Base-by-base conservation (phyloP, 106 monocot genomes). In the Dendrobium huoshanense region DNA sequence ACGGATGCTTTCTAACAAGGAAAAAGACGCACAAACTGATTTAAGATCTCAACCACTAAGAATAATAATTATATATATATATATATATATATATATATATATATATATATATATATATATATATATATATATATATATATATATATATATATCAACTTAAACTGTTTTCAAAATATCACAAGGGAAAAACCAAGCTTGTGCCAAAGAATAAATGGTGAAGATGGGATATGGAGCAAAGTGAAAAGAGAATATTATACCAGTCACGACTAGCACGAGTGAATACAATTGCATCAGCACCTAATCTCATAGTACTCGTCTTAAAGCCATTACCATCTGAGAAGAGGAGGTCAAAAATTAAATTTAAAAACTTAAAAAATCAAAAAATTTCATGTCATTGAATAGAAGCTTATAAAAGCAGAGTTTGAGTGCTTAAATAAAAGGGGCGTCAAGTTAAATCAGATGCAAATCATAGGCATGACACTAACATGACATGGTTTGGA, bases 301-400 rank as follows among this genome's bases (percentile, higher is more conserved):
- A 82, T 49, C 93, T 86, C 93, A 93, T 93, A 18, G 93, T 93
- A 59, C 93, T 93, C 31, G 93, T 93, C 85, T 93, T 93, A 85
- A 93, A 93, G 9, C 93, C 93, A 84, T 93, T 93, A 58, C 93
- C 93, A 88, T 93, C 89, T 89, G 9, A 82, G 9, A 64, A 55
- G 59, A 70, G 58, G 47, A 31, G 31, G 31, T 31, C 31, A 41
- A 81, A 7, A 67, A 79, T 5, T 54, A 64, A 83, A 27, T 61
- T 61, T 43, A 29, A 44, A 83, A 27, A 56, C 65, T 43, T 13
- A 75, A 13, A 7, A 72, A 73, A 29, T 37, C 29, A 70, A 70
- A 29, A 37, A 15, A 17, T 70, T 44, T 43, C 43, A 44, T 43
- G 6, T 74, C 41, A 74, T 8, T 19, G 70, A 67, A 8, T 9